Conservation (phyloP, 352 stramenopile genomes). For the Phytophthora ohioensis region DNA sequence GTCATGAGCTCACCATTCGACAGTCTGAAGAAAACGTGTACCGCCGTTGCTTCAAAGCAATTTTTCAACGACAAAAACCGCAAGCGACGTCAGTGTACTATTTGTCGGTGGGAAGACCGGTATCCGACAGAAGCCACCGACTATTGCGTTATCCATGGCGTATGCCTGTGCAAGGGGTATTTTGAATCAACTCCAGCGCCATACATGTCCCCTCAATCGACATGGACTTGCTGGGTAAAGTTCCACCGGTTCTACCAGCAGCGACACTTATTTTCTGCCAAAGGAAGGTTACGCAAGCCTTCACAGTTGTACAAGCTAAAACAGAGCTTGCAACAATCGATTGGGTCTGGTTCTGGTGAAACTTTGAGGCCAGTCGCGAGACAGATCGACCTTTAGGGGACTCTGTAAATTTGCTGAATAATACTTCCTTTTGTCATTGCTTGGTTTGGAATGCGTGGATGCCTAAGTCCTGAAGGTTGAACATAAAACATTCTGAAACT, state of each 20-base stretch:
- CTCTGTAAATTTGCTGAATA: too few relatives aligned
- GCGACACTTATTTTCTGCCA: neutral
- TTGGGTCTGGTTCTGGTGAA: neutral
- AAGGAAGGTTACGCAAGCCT: constrained; percentile 17
- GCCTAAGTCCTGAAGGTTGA: too few relatives aligned
- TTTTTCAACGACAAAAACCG: neutral
- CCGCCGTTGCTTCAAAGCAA: constrained; percentile 11
- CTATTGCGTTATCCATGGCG: constrained; percentile 3
- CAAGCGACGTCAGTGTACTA: neutral
- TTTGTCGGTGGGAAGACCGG: constrained; percentile 14
- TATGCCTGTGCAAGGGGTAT: constrained; percentile 1
- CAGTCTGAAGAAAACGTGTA: neutral
- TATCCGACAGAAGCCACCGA: constrained; percentile 10
- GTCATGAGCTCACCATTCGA: neutral
- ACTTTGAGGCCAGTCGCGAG: neutral
- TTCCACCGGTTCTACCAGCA: too few relatives aligned
- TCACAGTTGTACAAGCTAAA: constrained; percentile 19
- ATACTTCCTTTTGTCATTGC: too few relatives aligned
- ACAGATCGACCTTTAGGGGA: constrained; percentile 4
- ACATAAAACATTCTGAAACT: too few relatives aligned
- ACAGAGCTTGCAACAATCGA: neutral
- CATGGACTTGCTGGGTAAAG: neutral
- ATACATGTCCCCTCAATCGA: constrained; percentile 6
- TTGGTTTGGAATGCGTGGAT: too few relatives aligned
- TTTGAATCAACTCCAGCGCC: neutral